These are phyloP conservation scores for Pilaira anomala DNA, from an alignment of 192 early-diverging fungal genomes.

Conservation along the genomic window DNA sequence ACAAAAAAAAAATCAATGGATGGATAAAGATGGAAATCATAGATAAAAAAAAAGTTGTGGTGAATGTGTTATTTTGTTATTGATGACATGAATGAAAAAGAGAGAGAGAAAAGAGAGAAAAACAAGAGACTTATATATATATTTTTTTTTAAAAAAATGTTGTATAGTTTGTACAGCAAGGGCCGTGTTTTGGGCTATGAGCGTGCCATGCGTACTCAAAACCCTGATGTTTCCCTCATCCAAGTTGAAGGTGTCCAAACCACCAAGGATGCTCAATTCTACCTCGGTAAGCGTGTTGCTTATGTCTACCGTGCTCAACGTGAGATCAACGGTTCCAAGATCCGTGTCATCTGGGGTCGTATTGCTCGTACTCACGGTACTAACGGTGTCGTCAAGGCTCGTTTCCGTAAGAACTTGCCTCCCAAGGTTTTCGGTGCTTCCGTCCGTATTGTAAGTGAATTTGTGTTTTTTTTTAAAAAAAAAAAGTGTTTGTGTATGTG, in stretches of 20 bases:
- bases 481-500: background rate
- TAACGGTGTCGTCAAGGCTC: conserved; percentile 94
- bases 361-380: conserved; percentile 94
- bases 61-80: too few species aligned
- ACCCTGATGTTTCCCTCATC: conserved; percentile 86
- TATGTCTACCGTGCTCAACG: conserved; percentile 95
- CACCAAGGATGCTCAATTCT: conserved; percentile 89
- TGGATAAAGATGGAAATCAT: too few species aligned
- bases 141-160: too few species aligned
- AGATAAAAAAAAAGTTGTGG: too few species aligned
- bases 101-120: too few species aligned
- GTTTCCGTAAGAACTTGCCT: conserved; percentile 96
- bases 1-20: too few species aligned
- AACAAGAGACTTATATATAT: background rate
- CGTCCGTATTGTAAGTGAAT: conserved; percentile 84
- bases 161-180: conserved; percentile 98
- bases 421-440: conserved; percentile 89
- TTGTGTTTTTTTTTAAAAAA: background rate
- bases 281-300: conserved; percentile 98
- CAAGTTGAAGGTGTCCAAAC: conserved; percentile 92
- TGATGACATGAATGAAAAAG: too few species aligned
- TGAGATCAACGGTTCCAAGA: conserved; percentile 81
- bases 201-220: conserved; percentile 89
- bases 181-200: conserved; percentile 94
- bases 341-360: conserved; percentile 98